Evolutionary conservation across 176 grass and related monocot species (phyloP), one percentile per base, ranked within the genome.

Genomic region (Carex scoparia): DNA sequence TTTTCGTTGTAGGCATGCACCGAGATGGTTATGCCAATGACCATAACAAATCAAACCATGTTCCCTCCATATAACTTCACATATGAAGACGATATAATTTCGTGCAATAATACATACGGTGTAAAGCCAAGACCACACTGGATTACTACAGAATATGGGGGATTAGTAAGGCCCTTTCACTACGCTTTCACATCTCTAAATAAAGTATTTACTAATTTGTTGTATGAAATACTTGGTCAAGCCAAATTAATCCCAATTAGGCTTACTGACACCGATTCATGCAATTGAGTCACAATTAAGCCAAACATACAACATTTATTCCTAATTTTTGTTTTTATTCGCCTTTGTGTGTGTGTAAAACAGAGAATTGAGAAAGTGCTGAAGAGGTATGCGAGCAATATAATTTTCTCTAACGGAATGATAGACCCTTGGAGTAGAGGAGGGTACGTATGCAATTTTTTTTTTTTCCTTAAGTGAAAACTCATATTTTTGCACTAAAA

Each of bases 341-440:
- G 23, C 53, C 10, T 56, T 28, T 38, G 53, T 65, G 51, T 32
- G 55, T 14, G 9, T n/a, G 5, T 33, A 35, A 68, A 85, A 81
- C 84, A 99, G 96, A 99, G 85, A 90, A 92, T 95, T 65, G 90
- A 95, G 18, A 76, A 81, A 83, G 93, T 91, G 72, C 85, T 95
- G 5, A 99, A 92, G 86, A 94, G 93, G 48, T 95, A 88, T 71
- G 93, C 88, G 48, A 99, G 96, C 91, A 99, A 99, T 81, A 94
- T 99, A 65, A 94, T 99, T 79, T 95, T 99, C 84, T 99, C 93
- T 30, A 95, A 99, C 2, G 93, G 96, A 83, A 91, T 99, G 96
- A 91, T 90, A 70, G 96, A 95, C 60, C 96, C 96, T 10, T 99
- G 96, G 96, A 99, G 96, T 72, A 85, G 91, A 70, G 93, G 93